These are phyloP conservation scores for Simmondsia chinensis DNA, from an alignment of 148 eudicot genomes.

Conservation along the genomic window DNA sequence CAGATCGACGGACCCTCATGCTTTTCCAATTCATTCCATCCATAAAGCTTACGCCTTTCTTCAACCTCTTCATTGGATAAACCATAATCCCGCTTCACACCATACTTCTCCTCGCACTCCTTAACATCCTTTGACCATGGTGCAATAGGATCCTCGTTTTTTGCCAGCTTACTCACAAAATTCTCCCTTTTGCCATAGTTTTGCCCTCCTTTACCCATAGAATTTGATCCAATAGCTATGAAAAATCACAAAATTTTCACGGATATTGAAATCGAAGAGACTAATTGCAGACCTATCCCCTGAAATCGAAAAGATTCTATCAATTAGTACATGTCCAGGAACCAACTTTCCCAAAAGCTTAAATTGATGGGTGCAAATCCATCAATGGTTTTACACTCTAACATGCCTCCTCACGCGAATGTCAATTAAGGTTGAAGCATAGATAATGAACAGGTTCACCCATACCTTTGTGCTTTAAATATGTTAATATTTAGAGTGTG, in stretches of 20 bases:
- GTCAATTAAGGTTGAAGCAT: no score
- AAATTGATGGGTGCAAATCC: no score
- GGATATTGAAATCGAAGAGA: neutral
- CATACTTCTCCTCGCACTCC: conserved; percentile 36
- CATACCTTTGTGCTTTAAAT: no score
- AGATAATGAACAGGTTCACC: no score
- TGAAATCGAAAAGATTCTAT: conserved; percentile 8
- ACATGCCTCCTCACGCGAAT: no score
- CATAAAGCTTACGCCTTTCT: conserved; percentile 18
- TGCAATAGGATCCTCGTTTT: conserved; percentile 15
- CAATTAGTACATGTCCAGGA: no score
- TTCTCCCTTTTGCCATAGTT: conserved; percentile 34
- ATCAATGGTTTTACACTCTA: no score
- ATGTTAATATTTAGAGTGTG: no score
- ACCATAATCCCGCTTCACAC: conserved; percentile 28
- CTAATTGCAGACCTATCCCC: neutral
- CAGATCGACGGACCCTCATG: conserved; percentile 42
- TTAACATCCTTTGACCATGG: conserved; percentile 38
- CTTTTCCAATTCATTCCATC: conserved; percentile 42
- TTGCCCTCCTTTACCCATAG: conserved; percentile 60
- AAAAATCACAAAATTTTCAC: no score
- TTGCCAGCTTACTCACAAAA: conserved; percentile 8
- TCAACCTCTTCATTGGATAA: conserved; percentile 34
- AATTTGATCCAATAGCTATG: neutral
- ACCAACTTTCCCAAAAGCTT: no score